These are phyloP conservation scores for Fonsecaea monophora DNA, from an alignment of 2,329 filamentous ascomycete genomes.

Conservation along the genomic window DNA sequence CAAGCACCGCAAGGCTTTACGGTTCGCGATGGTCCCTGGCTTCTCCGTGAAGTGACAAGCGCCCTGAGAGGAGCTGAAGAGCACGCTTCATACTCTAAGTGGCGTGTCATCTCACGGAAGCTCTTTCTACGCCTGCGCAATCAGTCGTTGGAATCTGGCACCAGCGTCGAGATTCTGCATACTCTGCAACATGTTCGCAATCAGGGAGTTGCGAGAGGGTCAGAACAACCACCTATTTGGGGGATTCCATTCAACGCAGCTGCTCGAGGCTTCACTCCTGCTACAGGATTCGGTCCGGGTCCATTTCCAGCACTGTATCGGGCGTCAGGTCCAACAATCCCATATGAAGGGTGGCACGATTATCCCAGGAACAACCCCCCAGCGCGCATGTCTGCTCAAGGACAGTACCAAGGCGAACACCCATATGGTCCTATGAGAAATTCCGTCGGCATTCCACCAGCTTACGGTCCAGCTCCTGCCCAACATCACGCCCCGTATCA, in stretches of 20 bases:
- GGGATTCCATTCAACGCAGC: neutral
- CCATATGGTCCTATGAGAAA: neutral
- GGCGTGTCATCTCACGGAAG: neutral
- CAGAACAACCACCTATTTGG: neutral
- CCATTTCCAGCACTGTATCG: neutral
- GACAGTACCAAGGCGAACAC: neutral
- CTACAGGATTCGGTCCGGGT: neutral
- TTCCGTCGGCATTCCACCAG: neutral
- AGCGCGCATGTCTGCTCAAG: neutral
- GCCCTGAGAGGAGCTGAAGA: neutral
- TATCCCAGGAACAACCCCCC: neutral
- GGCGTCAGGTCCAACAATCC: neutral
- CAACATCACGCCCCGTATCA: neutral
- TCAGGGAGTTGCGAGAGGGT: neutral
- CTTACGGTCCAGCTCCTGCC: neutral
- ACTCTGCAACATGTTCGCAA: neutral
- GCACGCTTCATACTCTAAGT: neutral
- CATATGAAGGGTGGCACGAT: neutral
- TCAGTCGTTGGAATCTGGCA: neutral
- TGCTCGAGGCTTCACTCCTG: neutral
- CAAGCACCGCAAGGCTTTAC: neutral
- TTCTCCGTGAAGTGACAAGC: neutral
- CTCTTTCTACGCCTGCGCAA: neutral
- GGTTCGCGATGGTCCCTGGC: neutral
- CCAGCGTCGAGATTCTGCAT: slow-evolving; percentile 1